A percentile compares a stretch with the other conserved stretches of the same genome.
phyloP scores from a whole-genome alignment of 768 basidiomycete genomes.

The Agrocybe chaxingu region DNA sequence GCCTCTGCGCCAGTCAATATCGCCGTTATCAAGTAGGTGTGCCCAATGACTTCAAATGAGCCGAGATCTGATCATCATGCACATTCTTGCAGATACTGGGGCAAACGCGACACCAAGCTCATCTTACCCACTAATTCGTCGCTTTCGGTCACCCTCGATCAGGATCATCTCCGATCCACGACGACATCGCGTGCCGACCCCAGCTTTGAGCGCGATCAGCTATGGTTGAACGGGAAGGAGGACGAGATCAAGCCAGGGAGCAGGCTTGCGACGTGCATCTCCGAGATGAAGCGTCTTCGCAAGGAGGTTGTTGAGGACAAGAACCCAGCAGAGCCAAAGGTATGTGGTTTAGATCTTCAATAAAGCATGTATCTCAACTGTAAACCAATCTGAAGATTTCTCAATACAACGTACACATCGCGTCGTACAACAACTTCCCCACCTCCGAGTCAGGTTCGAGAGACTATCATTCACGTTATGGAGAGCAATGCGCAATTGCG shows the following conservation, averaged over 20 bases:
- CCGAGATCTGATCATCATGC: background rate
- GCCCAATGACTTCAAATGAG: background rate
- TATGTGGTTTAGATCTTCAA: constrained; percentile 23
- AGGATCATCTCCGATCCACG: constrained; percentile 92
- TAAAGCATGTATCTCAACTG: constrained; percentile 7
- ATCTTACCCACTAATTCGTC: constrained; percentile 98
- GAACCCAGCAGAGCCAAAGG: constrained; percentile 63
- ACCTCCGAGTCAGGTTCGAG: no score
- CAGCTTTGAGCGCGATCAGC: constrained; percentile 66
- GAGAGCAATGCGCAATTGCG: no score
- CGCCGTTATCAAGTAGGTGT: constrained; percentile 87
- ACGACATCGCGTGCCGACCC: constrained; percentile 88
- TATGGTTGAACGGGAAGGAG: constrained; percentile 95
- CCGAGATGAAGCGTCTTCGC: constrained; percentile 79
- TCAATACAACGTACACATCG: constrained; percentile 75
- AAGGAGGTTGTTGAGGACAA: constrained; percentile 69
- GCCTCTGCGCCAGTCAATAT: constrained; percentile 95
- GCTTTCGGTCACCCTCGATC: constrained; percentile 94
- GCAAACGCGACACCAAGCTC: constrained; percentile 92
- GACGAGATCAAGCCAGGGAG: constrained; percentile 85
- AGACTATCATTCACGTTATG: no score
- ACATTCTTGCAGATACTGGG: constrained; percentile 78
- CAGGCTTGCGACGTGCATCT: constrained; percentile 79
- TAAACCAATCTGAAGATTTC: constrained; percentile 57
- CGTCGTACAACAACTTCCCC: constrained; percentile 97